Evolutionary conservation across 2,329 filamentous ascomycete genomes (phyloP), one percentile per base, ranked within the genome.

Genomic region (Hypomyces perniciosus): DNA sequence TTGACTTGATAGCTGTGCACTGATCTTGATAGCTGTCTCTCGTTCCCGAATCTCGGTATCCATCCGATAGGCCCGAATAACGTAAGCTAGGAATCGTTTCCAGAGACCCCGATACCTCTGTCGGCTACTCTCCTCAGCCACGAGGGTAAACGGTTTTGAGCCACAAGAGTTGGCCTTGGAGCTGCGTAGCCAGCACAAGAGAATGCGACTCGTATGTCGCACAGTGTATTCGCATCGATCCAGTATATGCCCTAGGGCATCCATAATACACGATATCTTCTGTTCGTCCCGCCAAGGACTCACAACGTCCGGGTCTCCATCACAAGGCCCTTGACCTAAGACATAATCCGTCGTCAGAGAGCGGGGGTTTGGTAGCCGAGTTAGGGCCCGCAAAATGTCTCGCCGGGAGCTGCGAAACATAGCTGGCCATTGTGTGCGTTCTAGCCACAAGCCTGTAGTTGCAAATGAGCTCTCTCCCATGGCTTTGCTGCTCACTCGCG

Each of bases 251-350:
- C 38, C 40, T 13, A 50, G 28, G n/a, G 30, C 30, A n/a, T 26
- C 40, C 10, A 50, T 27, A 8, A 37, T 34, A 40, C 41, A 50
- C 27, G 29, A 28, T 34, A 50, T 50, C 42, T 50, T 50, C 47
- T 50, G 40, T 13, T 50, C 40, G 28, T 50, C 40, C 27, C 37
- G 12, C 12, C 33, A 27, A 29, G 39, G 39, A 27, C 47, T 50
- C n/a, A 30, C 30, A 27, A 44, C 44, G 28, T 50, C 40, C 26
- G 26, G 28, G 27, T 50, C 47, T 12, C 47, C 39, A 27, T 26
- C n/a, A 33, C 26, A n/a, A 27, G 39, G 30, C n/a, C 47, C 40
- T 44, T 50, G 40, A 5, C 47, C 39, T 29, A 50, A 26, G n/a
- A 50, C 34, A 35, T 44, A 44, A 28, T 50, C 41, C 12, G 33